Evolutionary conservation across 169 alveolate species (phyloP).

Genomic region (Eimeria necatrix): DNA sequence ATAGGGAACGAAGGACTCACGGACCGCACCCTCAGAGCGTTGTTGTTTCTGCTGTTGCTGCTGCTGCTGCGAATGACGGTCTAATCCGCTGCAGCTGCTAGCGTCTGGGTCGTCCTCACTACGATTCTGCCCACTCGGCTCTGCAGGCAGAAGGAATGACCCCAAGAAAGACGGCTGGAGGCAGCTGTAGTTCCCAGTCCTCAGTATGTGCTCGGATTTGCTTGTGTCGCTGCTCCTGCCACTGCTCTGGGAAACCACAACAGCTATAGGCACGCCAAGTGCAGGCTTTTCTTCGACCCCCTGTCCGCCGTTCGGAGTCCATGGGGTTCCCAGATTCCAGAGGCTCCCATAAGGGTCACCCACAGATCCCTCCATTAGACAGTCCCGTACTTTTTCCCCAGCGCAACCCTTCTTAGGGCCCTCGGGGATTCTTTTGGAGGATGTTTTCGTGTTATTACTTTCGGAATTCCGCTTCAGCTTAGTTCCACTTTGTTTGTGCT

Average conservation of each 20-base stretch:
- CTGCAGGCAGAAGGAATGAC: conserved; percentile 17
- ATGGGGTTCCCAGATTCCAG: no score
- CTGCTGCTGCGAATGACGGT: no score
- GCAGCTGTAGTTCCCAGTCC: conserved; percentile 13
- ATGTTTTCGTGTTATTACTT: no score
- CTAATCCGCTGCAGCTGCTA: background rate
- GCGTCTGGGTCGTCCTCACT: background rate
- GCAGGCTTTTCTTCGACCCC: background rate
- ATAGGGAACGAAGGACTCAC: no score
- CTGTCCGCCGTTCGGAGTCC: no score
- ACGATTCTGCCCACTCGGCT: background rate
- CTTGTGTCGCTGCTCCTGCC: background rate
- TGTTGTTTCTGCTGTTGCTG: background rate
- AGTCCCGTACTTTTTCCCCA: no score
- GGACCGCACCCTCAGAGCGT: background rate
- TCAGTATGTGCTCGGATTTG: background rate
- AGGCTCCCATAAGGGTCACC: no score
- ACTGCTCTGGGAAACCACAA: background rate
- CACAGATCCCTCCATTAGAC: no score
- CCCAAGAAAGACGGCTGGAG: conserved; percentile 40
- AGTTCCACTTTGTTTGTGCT: no score
- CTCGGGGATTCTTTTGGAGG: no score
- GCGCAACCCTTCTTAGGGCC: no score
- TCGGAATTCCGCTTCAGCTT: no score
- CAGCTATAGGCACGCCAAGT: conserved; percentile 18